A percentile compares a stretch with the other conserved stretches of the same genome.
Evolutionary conservation across 352 stramenopile species (phyloP).

Genomic region (Phytophthora cactorum): DNA sequence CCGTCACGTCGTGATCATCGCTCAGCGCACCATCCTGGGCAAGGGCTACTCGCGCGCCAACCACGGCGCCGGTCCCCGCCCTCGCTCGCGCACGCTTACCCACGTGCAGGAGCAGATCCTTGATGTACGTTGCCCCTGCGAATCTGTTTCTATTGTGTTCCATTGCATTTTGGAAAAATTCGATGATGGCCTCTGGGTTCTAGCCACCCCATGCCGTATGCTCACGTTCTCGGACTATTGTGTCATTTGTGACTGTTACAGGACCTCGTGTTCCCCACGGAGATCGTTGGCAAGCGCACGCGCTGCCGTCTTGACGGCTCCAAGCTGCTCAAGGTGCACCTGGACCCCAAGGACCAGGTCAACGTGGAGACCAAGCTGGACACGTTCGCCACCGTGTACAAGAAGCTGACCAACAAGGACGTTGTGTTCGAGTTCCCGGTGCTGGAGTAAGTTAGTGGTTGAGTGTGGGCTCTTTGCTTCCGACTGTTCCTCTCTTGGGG

Average conservation of each 20-base stretch:
- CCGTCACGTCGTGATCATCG: slow-evolving; percentile 98
- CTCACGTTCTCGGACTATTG: slow-evolving; percentile 53
- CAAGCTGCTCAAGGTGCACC: slow-evolving; percentile 98
- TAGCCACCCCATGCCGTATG: slow-evolving; percentile 90
- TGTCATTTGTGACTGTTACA: slow-evolving; percentile 47
- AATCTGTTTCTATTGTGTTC: slow-evolving; percentile 11
- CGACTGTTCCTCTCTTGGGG: background rate
- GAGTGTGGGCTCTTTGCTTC: slow-evolving; percentile 28
- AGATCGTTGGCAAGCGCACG: slow-evolving; percentile 99
- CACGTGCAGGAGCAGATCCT: slow-evolving; percentile 99
- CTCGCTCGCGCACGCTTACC: slow-evolving; percentile 97
- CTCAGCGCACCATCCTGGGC: slow-evolving; percentile 98
- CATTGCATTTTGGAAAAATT: slow-evolving; percentile 45
- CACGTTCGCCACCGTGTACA: slow-evolving; percentile 99
- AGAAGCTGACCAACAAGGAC: slow-evolving; percentile 99
- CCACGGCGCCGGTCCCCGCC: slow-evolving; percentile 95
- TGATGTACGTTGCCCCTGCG: slow-evolving; percentile 84
- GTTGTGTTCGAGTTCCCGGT: slow-evolving; percentile 98
- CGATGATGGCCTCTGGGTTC: slow-evolving; percentile 90
- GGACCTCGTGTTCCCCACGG: slow-evolving; percentile 99
- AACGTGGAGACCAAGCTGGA: slow-evolving; percentile 99
- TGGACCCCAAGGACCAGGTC: slow-evolving; percentile 98
- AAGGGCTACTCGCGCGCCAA: slow-evolving; percentile 96
- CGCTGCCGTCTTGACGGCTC: slow-evolving; percentile 97
- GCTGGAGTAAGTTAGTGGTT: slow-evolving; percentile 79